A percentile compares a stretch with the other conserved stretches of the same genome.
Evolutionary conservation across 225 moss, liverwort and hornwort genomes (phyloP).

Genomic region (Asterella californica): DNA sequence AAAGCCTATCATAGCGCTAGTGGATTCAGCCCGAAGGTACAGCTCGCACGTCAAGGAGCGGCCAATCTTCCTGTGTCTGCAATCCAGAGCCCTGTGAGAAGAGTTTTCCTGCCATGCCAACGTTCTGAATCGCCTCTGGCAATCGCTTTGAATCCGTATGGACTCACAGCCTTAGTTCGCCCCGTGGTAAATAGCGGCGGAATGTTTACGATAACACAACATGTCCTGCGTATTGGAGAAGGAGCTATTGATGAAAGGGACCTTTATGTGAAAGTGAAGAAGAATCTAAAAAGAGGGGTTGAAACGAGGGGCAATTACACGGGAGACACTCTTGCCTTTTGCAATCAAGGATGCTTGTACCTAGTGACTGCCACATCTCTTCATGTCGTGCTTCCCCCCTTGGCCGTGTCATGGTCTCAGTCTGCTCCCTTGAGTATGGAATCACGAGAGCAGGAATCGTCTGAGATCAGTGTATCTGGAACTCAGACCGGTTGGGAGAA

Average conservation of each 20-base stretch:
- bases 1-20: conserved; percentile 46
- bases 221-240: conserved; percentile 42
- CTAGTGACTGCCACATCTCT: conserved; percentile 67
- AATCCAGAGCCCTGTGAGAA: conserved; percentile 51
- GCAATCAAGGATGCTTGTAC: conserved; percentile 75
- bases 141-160: conserved; percentile 63
- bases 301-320: conserved; percentile 43
- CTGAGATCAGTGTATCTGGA: conserved; percentile 28
- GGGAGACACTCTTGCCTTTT: conserved; percentile 58
- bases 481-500: conserved; percentile 42
- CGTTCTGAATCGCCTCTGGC: conserved; percentile 44
- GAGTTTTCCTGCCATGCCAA: conserved; percentile 52
- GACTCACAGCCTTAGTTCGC: conserved; percentile 54
- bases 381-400: conserved; percentile 85
- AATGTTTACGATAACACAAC: conserved; percentile 44
- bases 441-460: conserved; percentile 22
- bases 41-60: conserved; percentile 44
- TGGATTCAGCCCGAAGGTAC: conserved; percentile 70
- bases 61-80: conserved; percentile 26
- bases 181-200: conserved; percentile 19
- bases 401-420: conserved; percentile 47
- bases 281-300: conserved; percentile 22
- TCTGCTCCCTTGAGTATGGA: conserved; percentile 26
- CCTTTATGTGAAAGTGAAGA: conserved; percentile 28
- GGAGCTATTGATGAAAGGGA: conserved; percentile 55